Conservation (phyloP, 2,329 filamentous ascomycete genomes). For the Alternaria metachromatica region DNA sequence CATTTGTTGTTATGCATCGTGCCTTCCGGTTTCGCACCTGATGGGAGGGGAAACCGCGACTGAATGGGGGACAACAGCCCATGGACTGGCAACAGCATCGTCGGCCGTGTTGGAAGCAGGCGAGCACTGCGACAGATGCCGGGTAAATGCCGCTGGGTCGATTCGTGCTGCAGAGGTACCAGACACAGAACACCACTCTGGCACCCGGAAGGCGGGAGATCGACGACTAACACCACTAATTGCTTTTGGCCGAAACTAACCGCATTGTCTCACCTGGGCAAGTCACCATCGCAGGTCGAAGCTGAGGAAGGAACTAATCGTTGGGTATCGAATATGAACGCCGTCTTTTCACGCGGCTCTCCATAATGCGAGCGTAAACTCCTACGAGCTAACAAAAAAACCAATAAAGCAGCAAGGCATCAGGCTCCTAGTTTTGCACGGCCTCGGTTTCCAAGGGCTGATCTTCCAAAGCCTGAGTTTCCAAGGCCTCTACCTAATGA, state of each 20-base stretch:
- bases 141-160: background rate
- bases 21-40: background rate
- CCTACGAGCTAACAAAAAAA: background rate
- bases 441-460: background rate
- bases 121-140: background rate
- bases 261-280: background rate
- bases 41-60: background rate
- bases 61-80: background rate
- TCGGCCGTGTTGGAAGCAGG: background rate
- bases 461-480: background rate
- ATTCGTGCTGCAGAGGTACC: background rate
- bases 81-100: background rate
- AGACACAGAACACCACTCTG: background rate
- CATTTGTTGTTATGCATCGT: background rate
- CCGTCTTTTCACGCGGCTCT: constrained; percentile 5
- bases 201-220: background rate
- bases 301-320: constrained; percentile 12
- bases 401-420: background rate
- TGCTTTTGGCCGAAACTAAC: background rate
- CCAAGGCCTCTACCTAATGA: constrained; percentile 23
- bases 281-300: background rate
- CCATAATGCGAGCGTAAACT: background rate
- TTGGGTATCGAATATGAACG: constrained; percentile 22
- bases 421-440: background rate
- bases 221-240: background rate